These are phyloP conservation scores for Betula pendula DNA, from an alignment of 306 rosid species.

Conservation along the genomic window DNA sequence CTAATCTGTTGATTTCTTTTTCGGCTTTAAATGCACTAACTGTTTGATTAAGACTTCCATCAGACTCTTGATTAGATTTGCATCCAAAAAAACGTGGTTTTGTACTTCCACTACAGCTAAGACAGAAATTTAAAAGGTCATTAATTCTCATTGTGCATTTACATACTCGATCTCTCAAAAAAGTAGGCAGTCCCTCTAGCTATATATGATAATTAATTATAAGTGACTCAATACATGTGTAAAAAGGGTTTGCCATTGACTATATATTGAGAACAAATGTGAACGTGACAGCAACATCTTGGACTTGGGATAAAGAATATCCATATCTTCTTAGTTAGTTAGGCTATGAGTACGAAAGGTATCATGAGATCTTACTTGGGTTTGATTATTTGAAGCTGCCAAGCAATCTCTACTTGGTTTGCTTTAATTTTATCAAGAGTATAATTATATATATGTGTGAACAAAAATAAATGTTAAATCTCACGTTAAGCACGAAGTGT, in stretches of 20 bases:
- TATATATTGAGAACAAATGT: neutral
- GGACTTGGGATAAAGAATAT: neutral
- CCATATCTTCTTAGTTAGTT: neutral
- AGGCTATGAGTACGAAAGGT: neutral
- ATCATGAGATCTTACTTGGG: neutral
- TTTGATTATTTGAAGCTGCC: neutral
- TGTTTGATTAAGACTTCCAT: neutral
- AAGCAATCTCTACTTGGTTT: neutral
- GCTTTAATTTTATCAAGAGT: neutral
- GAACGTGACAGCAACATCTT: neutral
- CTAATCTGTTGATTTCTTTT: too few relatives aligned
- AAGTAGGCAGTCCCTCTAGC: too few relatives aligned
- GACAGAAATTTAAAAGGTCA: too few relatives aligned
- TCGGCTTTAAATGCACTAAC: neutral
- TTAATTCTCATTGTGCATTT: too few relatives aligned
- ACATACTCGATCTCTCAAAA: too few relatives aligned
- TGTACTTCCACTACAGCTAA: neutral
- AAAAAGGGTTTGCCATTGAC: neutral
- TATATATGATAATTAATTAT: too few relatives aligned
- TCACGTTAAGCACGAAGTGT: too few relatives aligned
- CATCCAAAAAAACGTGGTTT: neutral
- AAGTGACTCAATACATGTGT: too few relatives aligned
- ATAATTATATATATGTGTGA: neutral
- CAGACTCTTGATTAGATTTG: neutral
- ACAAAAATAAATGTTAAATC: too few relatives aligned